Base-by-base conservation (phyloP, 257 asterid species). In the Lycium barbarum region DNA sequence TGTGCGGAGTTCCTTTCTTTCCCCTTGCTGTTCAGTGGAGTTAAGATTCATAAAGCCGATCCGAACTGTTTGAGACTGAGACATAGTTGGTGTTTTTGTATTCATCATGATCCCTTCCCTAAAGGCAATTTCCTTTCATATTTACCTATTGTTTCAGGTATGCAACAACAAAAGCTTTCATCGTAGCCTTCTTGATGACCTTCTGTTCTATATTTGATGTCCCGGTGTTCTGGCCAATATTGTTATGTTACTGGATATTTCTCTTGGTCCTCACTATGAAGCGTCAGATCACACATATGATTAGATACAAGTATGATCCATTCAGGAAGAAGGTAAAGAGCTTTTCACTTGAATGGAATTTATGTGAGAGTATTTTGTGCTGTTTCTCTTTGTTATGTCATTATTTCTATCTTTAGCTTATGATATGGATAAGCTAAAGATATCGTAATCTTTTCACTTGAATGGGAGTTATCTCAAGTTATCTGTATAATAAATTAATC, bases 221-320 rank as follows among this genome's bases (percentile, higher is more conserved):
- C 86, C 98, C 97, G 1, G 99, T 93, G 63, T 95, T 94, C 87
- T 95, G 99, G 99, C 99, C 99, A 54, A 91, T 95, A 88, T 85
- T 95, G 80, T 81, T 95, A 81, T 93, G 90, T 87, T 95, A 95
- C 90, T 95, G 99, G 99, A 67, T 94, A 67, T 96, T 94, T 18
- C 95, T 95, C 84, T 91, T 95, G 71, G 90, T 89, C 84, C 95
- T 95, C 26, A 95, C 99, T 22, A 94, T 95, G 99, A 95, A 91
- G 91, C 95, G 98, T 49, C 99, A 94, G 87, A 92, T 94, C 86
- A 86, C 90, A 91, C 99, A 95, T 91, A 94, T 95, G 99, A 86
- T 95, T 70, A 94, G 94, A 88, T 94, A 92, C 93, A 94, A 86
- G 86, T 95, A 95, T 79, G 84, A 94, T 49, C 99, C 99, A 5